Evolutionary conservation across 805 yeast genomes (phyloP), one percentile per base, ranked within the genome.

Genomic region (Metschnikowia koreensis): DNA sequence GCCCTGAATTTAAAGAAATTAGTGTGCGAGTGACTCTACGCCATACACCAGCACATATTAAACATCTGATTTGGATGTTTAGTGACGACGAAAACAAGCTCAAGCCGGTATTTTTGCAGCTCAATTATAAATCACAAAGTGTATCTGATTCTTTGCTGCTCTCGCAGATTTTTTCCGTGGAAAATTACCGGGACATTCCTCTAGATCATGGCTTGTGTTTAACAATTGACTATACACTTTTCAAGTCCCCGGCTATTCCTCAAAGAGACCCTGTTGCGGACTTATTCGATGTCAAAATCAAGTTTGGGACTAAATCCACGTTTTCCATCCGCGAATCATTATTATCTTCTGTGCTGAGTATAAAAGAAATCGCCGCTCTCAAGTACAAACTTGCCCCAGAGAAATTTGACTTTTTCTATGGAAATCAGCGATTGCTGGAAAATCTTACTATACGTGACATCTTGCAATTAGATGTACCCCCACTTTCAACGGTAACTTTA

Each of bases 31-130:
- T 64, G 3, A 66, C 72, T 4, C 48, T 66, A 16, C 44, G 55
- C 13, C 71, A 70, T 51, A 53, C 48, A 3, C 46, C 64, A 37
- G 52, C 48, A n/a, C 68, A 67, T 38, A 47, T 70, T 4, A 53
- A 60, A 28, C 61, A 67, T 17, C 62, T 57, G 60, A 58, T 71
- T 10, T 70, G 75, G 75, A 29, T 44, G 40, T 51, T 57, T 33
- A 67, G 71, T n/a, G 49, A 50, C 6, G 57, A 65, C n/a, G n/a
- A n/a, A 31, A 47, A 53, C 44, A 37, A 44, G 15, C 56, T 71
- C 38, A 61, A 59, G 47, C 75, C 75, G n/a, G 22, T 60, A 11
- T 63, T 65, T 44, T 10, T 66, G 7, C 57, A 38, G 33, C 38
- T 69, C 34, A 22, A 28, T 12, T 49, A 50, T 40, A 15, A 51